A percentile compares a stretch with the other conserved stretches of the same genome.
phyloP scores from a whole-genome alignment of 768 basidiomycete species.

The Galerina marginata region DNA sequence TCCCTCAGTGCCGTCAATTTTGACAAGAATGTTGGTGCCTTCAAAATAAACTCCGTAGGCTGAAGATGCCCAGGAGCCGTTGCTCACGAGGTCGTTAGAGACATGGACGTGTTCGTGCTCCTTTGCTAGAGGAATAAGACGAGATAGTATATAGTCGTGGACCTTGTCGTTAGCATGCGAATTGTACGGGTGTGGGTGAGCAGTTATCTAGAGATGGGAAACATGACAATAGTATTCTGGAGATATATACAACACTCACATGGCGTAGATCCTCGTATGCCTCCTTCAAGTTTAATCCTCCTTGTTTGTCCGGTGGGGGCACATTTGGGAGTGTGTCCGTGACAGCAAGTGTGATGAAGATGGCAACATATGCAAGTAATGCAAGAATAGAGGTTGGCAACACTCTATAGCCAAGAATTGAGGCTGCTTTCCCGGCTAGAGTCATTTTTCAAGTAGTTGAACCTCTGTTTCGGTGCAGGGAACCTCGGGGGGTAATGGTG shows the following conservation, averaged over 20 bases:
- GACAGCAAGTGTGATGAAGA: conserved; percentile 52
- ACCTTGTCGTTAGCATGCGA: conserved; percentile 79
- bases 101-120: conserved; percentile 49
- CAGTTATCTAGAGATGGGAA: conserved; percentile 52
- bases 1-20: conserved; percentile 36
- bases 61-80: conserved; percentile 49
- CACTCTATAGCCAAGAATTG: conserved; percentile 32
- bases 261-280: conserved; percentile 65
- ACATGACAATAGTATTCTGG: not conserved
- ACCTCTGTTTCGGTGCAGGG: not conserved
- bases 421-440: conserved; percentile 14
- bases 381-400: conserved; percentile 42
- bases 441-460: conserved; percentile 6
- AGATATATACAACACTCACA: conserved; percentile 37
- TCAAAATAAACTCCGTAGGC: conserved; percentile 58
- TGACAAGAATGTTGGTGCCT: conserved; percentile 70
- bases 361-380: conserved; percentile 49
- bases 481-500: not conserved
- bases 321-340: conserved; percentile 54
- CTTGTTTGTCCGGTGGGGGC: conserved; percentile 42
- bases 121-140: conserved; percentile 53
- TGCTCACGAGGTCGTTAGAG: conserved; percentile 42
- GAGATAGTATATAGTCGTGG: conserved; percentile 59
- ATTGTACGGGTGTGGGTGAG: conserved; percentile 77
- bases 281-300: conserved; percentile 52